phyloP scores from a whole-genome alignment of 1,284 basidiomycete species.

The Ceratobasidium sp. region DNA sequence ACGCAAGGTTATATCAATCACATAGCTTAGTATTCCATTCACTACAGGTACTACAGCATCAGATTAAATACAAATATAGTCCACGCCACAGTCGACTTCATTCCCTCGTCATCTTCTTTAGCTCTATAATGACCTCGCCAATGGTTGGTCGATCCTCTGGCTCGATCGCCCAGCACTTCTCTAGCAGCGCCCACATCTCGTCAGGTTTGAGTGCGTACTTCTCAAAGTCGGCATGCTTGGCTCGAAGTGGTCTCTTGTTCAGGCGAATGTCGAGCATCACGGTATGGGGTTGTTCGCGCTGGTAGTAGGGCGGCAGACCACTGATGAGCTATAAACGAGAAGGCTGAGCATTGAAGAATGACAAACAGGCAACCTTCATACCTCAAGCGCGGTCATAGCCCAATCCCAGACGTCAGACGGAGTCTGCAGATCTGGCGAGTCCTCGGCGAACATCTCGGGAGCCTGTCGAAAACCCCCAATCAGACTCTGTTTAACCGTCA shows the following conservation, averaged over 20 bases:
- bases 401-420: conserved; percentile 42
- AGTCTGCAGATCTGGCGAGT: conserved; percentile 26
- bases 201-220: conserved; percentile 16
- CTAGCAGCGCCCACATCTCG: conserved; percentile 32
- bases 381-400: conserved; percentile 39
- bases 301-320: conserved; percentile 10
- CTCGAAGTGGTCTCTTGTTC: neutral
- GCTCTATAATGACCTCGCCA: neutral
- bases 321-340: conserved; percentile 1
- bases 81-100: neutral
- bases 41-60: too few species aligned
- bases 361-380: neutral
- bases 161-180: conserved; percentile 19
- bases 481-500: neutral
- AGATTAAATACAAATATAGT: too few species aligned
- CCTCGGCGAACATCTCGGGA: conserved; percentile 41
- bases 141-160: conserved; percentile 7
- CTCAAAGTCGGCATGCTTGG: conserved; percentile 18
- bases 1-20: too few species aligned
- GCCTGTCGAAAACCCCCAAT: neutral
- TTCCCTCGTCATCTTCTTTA: conserved; percentile 14
- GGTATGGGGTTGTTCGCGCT: conserved; percentile 14
- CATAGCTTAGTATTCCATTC: too few species aligned
- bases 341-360: too few species aligned
- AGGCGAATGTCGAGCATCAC: conserved; percentile 6